phyloP scores from a whole-genome alignment of 768 basidiomycete genomes.

The Pulveroboletus ravenelii region DNA sequence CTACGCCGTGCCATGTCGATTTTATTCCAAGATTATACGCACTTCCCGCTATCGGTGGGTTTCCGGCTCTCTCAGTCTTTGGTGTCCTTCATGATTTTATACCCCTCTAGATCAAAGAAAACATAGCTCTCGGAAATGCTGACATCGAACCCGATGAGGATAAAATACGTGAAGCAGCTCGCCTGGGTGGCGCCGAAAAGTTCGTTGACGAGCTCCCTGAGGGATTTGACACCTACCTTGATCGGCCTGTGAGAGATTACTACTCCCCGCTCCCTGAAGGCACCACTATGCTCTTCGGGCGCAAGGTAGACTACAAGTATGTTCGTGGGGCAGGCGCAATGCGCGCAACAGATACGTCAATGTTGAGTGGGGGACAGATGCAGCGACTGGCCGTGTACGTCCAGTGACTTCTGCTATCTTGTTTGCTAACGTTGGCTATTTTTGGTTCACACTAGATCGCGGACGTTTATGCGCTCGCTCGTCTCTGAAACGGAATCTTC shows the following conservation, averaged over 20 bases:
- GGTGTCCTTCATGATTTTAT: not conserved
- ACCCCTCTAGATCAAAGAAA: conserved; percentile 57
- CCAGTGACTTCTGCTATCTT: not conserved
- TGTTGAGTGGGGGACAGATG: conserved; percentile 69
- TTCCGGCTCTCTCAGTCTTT: not conserved
- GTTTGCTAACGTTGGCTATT: not conserved
- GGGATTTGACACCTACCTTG: conserved; percentile 65
- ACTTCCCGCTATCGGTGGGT: conserved; percentile 71
- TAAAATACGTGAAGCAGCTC: conserved; percentile 59
- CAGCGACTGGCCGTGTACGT: conserved; percentile 70
- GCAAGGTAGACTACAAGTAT: conserved; percentile 46
- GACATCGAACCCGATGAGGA: conserved; percentile 46
- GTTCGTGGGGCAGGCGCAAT: conserved; percentile 46
- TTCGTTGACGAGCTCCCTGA: conserved; percentile 64
- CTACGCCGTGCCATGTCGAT: conserved; percentile 61
- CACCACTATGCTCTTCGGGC: conserved; percentile 56
- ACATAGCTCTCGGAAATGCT: conserved; percentile 72
- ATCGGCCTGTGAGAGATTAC: conserved; percentile 66
- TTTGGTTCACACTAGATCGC: conserved; percentile 37
- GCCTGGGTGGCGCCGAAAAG: conserved; percentile 62
- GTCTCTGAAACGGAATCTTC: conserved; percentile 38
- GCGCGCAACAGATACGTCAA: conserved; percentile 28
- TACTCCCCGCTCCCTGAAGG: conserved; percentile 66
- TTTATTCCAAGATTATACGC: conserved; percentile 78
- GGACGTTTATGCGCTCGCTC: conserved; percentile 66